phyloP scores from a whole-genome alignment of 164 flowering plant genomes.

The Umbellularia californica region DNA sequence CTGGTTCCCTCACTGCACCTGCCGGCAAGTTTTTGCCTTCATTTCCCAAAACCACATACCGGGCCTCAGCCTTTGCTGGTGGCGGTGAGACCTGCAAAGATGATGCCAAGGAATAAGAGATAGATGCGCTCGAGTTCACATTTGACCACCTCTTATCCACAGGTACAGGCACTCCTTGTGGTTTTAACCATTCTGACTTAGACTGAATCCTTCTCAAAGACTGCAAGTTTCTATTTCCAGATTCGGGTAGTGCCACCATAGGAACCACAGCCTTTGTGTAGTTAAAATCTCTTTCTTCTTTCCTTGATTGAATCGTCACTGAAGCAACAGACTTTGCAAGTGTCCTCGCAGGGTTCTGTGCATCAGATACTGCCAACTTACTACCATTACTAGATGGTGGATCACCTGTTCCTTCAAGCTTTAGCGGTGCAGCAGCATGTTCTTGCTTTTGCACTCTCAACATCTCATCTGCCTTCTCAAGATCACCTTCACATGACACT shows the following conservation, averaged over 20 bases:
- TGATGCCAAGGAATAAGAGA: conserved; percentile 37
- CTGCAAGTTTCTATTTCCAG: conserved; percentile 37
- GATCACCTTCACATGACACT: conserved; percentile 83
- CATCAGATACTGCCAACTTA: conserved; percentile 20
- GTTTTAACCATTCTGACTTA: conserved; percentile 31
- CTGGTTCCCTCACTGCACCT: conserved; percentile 55
- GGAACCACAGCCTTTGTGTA: conserved; percentile 39
- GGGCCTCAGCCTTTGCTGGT: conserved; percentile 35
- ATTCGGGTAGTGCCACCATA: conserved; percentile 22
- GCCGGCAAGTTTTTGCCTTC: conserved; percentile 42
- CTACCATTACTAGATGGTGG: conserved; percentile 23
- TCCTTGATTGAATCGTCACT: conserved; percentile 44
- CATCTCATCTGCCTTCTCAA: conserved; percentile 66
- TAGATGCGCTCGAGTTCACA: conserved; percentile 28
- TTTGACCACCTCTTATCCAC: conserved; percentile 55
- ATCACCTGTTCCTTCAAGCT: conserved; percentile 58
- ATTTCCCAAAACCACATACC: conserved; percentile 34
- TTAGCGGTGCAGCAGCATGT: conserved; percentile 32
- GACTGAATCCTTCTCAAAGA: conserved; percentile 36
- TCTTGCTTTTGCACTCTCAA: conserved; percentile 56
- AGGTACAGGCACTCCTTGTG: conserved; percentile 20
- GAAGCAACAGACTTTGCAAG: conserved; percentile 32
- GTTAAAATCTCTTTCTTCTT: conserved; percentile 61
- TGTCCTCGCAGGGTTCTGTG: conserved; percentile 25
- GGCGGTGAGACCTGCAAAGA: conserved; percentile 39